Conservation (phyloP, 2,329 filamentous ascomycete genomes). For the Xylariales sp. region DNA sequence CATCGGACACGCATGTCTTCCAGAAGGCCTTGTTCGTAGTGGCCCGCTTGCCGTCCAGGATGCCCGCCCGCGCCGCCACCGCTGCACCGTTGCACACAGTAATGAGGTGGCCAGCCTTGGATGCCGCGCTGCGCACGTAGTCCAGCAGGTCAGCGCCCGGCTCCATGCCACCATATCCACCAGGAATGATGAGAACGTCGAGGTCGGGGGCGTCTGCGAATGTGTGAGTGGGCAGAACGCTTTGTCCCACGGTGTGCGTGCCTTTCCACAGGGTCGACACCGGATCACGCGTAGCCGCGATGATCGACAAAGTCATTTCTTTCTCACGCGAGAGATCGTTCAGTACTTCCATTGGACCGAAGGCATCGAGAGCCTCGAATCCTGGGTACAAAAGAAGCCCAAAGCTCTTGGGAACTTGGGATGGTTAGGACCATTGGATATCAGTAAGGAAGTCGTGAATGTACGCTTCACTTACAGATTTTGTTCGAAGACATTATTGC, state of each 20-base stretch:
- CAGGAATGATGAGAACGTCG: constrained; percentile 35
- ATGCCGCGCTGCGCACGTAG: constrained; percentile 38
- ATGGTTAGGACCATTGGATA: too few species aligned
- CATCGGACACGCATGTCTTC: constrained; percentile 32
- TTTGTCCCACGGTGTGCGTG: constrained; percentile 4
- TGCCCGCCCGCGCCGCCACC: constrained; percentile 47
- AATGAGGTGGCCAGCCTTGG: constrained; percentile 45
- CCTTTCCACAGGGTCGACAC: constrained; percentile 2
- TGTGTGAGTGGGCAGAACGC: constrained; percentile 27
- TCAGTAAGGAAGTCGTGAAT: too few species aligned
- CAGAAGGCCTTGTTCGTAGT: constrained; percentile 59
- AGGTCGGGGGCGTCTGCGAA: constrained; percentile 25
- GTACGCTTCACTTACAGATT: too few species aligned
- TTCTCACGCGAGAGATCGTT: not conserved
- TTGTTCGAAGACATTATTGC: too few species aligned
- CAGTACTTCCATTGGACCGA: constrained; percentile 4
- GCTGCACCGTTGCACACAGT: constrained; percentile 59
- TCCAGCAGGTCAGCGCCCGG: constrained; percentile 21
- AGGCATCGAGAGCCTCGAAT: constrained; percentile 5
- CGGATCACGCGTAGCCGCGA: constrained; percentile 1
- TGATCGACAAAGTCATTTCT: constrained; percentile 1
- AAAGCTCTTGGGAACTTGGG: constrained; percentile 1
- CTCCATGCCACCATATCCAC: constrained; percentile 27
- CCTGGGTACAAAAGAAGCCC: constrained; percentile 3
- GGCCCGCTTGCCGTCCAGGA: constrained; percentile 51